A percentile compares a stretch with the other conserved stretches of the same genome.
phyloP scores from a whole-genome alignment of 768 basidiomycete genomes.

The Astraeus odoratus region DNA sequence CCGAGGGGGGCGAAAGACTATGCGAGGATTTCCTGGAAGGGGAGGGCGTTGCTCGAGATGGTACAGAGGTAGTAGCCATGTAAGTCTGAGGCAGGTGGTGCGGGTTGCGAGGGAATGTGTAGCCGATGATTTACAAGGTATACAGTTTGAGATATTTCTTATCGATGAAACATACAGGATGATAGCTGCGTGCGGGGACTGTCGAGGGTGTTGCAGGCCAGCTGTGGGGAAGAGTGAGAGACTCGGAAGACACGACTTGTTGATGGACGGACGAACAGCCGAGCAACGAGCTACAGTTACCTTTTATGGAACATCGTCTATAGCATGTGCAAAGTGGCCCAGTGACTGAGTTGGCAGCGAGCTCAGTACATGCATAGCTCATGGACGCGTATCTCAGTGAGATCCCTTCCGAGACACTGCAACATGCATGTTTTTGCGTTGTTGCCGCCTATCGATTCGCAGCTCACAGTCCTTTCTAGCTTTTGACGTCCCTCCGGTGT shows the following conservation, averaged over 20 bases:
- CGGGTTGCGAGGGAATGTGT: conserved; percentile 4
- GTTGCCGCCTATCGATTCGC: background rate
- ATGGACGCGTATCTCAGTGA: conserved; percentile 21
- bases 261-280: too few relatives aligned
- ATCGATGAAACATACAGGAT: background rate
- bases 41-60: conserved; percentile 38
- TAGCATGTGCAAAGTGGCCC: too few relatives aligned
- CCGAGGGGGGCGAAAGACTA: conserved; percentile 35
- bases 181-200: background rate
- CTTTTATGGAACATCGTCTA: too few relatives aligned
- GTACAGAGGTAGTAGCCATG: conserved; percentile 37
- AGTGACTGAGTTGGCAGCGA: background rate
- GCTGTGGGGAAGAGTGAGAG: too few relatives aligned
- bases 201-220: too few relatives aligned
- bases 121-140: too few relatives aligned
- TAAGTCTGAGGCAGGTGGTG: background rate
- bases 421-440: conserved; percentile 19
- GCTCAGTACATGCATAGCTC: background rate
- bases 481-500: conserved; percentile 35
- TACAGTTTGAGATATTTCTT: background rate
- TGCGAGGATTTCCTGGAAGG: conserved; percentile 38
- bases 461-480: conserved; percentile 31
- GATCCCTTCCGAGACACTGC: conserved; percentile 29
- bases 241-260: too few relatives aligned
- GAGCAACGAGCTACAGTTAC: too few relatives aligned